Base-by-base conservation (phyloP, 169 alveolate genomes). In the Plasmodium gaboni region DNA sequence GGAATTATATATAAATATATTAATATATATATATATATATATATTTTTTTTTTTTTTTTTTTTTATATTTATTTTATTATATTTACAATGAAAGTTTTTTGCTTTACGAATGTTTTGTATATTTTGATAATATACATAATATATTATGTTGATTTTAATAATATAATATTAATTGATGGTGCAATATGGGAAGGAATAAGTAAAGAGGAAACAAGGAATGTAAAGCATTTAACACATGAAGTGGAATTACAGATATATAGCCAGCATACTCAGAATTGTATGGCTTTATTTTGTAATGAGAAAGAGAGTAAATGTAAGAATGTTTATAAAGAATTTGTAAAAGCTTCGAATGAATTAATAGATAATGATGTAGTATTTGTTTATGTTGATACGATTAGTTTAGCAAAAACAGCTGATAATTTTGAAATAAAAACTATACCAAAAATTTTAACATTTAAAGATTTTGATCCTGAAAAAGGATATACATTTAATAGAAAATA, bases 391-490 rank as follows among this genome's bases (percentile, higher is more conserved):
- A 71, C 92, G 1, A 13, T 83, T 2, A n/a, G 63, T 22, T 55
- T 83, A 0, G 28, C 48, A 70, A 83, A 83, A 83, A 83, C 91
- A 2, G 86, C 91, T 38, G 91, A 83, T 15, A 83, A 83, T 69
- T 83, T 83, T 57, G 85, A 83, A 24, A 70, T 83, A 4, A 55
- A 67, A 68, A 55, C 8, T 12, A 19, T 83, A 4, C 91, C 91
- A 0, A 83, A 68, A 83, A 83, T 83, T 15, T 69, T 83, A 57
- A 83, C 74, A 2, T 83, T 83, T 68, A 53, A 57, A 69, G 91
- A 83, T 53, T 83, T 53, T 28, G 85, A 83, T 69, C 86, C 91
- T 53, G 91, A 83, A 83, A 83, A 83, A 55, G 91, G 86, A 15
- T 83, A 83, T 26, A 83, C 91, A 57, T 70, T 83, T 69, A 60